Evolutionary conservation across 2,329 filamentous ascomycete species (phyloP), one percentile per base, ranked within the genome.

Genomic region (Ophiostoma quercus): DNA sequence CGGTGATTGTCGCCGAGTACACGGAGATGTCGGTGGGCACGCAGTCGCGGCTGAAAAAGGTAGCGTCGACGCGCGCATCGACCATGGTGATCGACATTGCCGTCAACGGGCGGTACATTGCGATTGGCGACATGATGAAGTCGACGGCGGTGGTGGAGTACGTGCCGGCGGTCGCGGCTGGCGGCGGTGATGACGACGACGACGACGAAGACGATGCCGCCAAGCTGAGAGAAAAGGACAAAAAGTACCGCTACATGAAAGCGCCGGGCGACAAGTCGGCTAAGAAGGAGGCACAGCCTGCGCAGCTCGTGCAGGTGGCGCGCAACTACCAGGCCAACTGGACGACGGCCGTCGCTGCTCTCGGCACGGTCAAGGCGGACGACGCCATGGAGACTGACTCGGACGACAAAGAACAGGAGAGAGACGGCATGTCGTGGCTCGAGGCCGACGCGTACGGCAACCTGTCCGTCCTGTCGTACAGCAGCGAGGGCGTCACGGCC

Each of bases 121-220:
- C 91, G 0, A 88, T 98, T 11, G 91, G 90, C 0, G 95, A 99
- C 76, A 81, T 99, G 65, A 97, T 97, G 91, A 97, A 98, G 80
- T 96, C 92, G 1, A 83, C 96, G 32, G 89, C 90, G 1, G 81
- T 98, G 6, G 82, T 97, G 9, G 84, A 95, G 76, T 95, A 90
- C 76, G 82, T 84, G 0, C 84, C 84, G 2, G 84, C 83, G 9
- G 32, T 66, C n/a, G 60, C 57, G 8, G 69, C 69, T 6, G 25
- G 32, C 16, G 34, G n/a, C 0, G 19, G 19, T 16, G 34, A 29
- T 0, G 37, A 57, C 9, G 32, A 22, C n/a, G 57, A 62, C 0
- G 57, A 62, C 12, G 57, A 62, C 12, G 43, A 47, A 16, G 57
- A 62, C 25, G 57, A 62, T 19, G 22, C 37, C 1, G 9, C 65